Base-by-base conservation (phyloP, 331 rosid species). In the Dryas integrifolia region DNA sequence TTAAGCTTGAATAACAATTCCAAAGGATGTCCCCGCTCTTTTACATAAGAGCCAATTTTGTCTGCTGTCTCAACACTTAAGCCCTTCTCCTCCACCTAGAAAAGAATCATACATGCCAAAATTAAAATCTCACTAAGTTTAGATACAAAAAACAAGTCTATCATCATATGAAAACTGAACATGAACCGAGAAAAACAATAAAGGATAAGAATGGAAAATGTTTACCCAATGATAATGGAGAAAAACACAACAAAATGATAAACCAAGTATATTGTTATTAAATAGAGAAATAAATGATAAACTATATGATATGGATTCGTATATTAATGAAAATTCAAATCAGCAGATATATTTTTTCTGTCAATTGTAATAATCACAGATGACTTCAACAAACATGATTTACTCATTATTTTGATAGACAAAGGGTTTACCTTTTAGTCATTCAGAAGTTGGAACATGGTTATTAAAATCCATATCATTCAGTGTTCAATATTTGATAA, bases 41-140 rank as follows among this genome's bases (percentile, higher is more conserved):
- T 83, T 74, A 94, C 96, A 81, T 85, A 91, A 56, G 73, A 64
- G 67, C 86, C 96, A 83, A 94, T 94, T 82, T 79, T 86, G 77
- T 88, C 97, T 1, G 96, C 98, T 24, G 92, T 84, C 76, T 88
- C 89, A 53, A 80, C 80, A 69, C 86, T 78, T 75, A 91, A 78
- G 48, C 98, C 98, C 79, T 94, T 91, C 82, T 91, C 92, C 73
- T 88, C 96, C 79, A 94, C 97, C 98, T 94, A 81, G 47, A 74
- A 80, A 81, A 70, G 49, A 61, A 73, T 68, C 47, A 48, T 43
- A 6, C 38, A 69, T 67, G 43, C 62, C 49, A 39, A 45, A 82
- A 63, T 73, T 16, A 53, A 43, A 30, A 4, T 18, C 15, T 7
- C 68, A 57, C 26, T 46, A 52, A 51, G 14, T 6, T 55, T 8